Evolutionary conservation across 2,329 filamentous ascomycete species (phyloP).

Genomic region (Diaporthe longicolla): DNA sequence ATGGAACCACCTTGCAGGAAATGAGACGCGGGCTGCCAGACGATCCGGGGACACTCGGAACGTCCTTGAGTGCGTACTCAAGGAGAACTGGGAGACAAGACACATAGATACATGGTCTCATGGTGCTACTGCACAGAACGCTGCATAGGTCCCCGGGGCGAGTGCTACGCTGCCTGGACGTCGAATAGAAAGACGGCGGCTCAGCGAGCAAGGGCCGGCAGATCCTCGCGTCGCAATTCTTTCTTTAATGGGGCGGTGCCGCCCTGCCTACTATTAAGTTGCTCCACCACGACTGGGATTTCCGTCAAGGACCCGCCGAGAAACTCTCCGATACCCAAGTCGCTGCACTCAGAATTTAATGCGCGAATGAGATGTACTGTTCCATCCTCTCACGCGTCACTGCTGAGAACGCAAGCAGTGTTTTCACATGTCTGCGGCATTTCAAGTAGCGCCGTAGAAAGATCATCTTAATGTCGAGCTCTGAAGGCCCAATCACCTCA

Average conservation of each 20-base stretch:
- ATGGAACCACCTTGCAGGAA: constrained; percentile 33
- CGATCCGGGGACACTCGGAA: constrained; percentile 23
- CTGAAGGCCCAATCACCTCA: neutral
- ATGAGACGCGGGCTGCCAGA: constrained; percentile 31
- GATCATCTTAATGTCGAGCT: neutral
- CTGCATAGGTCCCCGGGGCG: constrained; percentile 16
- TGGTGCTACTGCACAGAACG: constrained; percentile 19
- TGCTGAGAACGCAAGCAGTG: constrained; percentile 1
- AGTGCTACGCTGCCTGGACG: constrained; percentile 8
- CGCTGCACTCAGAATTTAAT: constrained; percentile 4
- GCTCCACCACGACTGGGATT: constrained; percentile 15
- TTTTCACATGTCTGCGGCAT: constrained; percentile 14
- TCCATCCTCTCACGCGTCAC: neutral
- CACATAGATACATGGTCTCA: neutral
- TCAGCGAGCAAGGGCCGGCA: neutral
- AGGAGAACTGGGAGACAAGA: neutral
- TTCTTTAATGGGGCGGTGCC: constrained; percentile 20
- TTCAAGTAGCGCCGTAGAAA: neutral
- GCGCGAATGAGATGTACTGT: constrained; percentile 14
- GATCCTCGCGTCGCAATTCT: constrained; percentile 31
- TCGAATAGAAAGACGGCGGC: neutral
- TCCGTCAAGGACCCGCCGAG: constrained; percentile 16
- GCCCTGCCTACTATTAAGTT: neutral
- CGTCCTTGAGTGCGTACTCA: neutral
- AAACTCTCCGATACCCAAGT: constrained; percentile 34